These are phyloP conservation scores for Fraxinus latifolia DNA, from an alignment of 305 asterid genomes.

Conservation along the genomic window DNA sequence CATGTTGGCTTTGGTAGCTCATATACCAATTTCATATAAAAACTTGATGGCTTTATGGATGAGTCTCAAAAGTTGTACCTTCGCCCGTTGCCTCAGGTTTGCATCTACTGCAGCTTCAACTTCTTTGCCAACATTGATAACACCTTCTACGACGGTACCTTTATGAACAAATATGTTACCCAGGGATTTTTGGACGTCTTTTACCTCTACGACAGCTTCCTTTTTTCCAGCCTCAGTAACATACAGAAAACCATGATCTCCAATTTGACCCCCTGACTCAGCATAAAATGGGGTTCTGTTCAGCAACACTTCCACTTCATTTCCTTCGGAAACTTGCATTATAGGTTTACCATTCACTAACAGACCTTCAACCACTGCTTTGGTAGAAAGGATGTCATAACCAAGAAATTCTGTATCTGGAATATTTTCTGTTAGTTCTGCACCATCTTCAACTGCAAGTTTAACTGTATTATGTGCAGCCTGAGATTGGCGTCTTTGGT, in stretches of 20 bases:
- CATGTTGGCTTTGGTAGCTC: background rate
- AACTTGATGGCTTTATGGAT: slow-evolving; percentile 16
- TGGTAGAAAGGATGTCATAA: slow-evolving; percentile 58
- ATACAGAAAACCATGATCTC: slow-evolving; percentile 70
- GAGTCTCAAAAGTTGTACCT: slow-evolving; percentile 40
- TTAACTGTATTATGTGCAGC: slow-evolving; percentile 91
- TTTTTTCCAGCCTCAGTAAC: slow-evolving; percentile 41
- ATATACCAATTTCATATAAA: slow-evolving; percentile 1
- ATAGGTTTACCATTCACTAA: slow-evolving; percentile 72
- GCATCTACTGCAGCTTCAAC: slow-evolving; percentile 89
- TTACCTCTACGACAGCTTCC: slow-evolving; percentile 60
- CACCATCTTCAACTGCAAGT: slow-evolving; percentile 72
- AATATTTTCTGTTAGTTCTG: slow-evolving; percentile 57
- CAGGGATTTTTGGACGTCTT: slow-evolving; percentile 72
- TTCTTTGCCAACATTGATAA: slow-evolving; percentile 61
- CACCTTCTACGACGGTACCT: slow-evolving; percentile 72
- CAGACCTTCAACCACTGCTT: slow-evolving; percentile 74
- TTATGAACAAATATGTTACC: slow-evolving; percentile 82
- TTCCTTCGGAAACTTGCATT: slow-evolving; percentile 67
- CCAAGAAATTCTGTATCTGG: slow-evolving; percentile 86
- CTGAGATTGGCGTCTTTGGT: slow-evolving; percentile 88
- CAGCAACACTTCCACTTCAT: slow-evolving; percentile 78
- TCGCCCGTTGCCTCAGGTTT: slow-evolving; percentile 77
- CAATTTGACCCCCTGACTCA: slow-evolving; percentile 97
- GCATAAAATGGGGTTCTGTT: slow-evolving; percentile 92